These are phyloP conservation scores for Botryosphaeria dothidea DNA, from an alignment of 2,329 filamentous ascomycete genomes.

Conservation along the genomic window DNA sequence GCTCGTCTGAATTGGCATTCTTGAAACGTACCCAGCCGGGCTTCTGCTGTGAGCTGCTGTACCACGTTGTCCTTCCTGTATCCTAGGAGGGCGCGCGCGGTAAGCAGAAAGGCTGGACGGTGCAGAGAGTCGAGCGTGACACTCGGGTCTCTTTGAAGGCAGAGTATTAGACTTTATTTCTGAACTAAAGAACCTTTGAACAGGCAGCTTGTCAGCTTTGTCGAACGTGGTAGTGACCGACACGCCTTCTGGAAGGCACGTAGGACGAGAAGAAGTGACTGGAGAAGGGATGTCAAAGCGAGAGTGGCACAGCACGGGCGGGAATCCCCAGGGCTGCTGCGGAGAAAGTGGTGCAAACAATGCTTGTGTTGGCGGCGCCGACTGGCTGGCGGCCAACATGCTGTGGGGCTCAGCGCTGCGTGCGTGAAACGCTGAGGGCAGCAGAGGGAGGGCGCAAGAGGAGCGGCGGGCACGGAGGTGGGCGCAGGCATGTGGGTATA, in stretches of 20 bases:
- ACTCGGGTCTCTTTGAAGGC: constrained; percentile 32
- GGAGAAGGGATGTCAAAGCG: constrained; percentile 11
- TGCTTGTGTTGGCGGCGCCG: constrained; percentile 10
- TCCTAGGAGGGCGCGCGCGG: neutral
- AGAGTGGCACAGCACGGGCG: neutral
- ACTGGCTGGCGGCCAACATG: constrained; percentile 16
- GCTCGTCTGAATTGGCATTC: constrained; percentile 39
- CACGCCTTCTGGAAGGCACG: constrained; percentile 24
- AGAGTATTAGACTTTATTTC: constrained; percentile 34
- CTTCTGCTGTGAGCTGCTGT: neutral
- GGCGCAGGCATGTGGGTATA: constrained; percentile 22
- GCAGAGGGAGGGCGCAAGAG: constrained; percentile 5
- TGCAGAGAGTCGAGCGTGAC: neutral
- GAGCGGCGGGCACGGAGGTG: neutral
- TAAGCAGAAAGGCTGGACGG: neutral
- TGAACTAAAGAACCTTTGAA: constrained; percentile 37
- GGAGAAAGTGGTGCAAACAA: constrained; percentile 14
- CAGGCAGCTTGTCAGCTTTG: constrained; percentile 36
- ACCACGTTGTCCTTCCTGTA: constrained; percentile 11
- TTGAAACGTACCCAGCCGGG: constrained; percentile 23
- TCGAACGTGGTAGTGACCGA: constrained; percentile 29
- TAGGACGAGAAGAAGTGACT: constrained; percentile 18
- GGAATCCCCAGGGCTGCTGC: neutral
- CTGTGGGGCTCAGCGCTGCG: constrained; percentile 15
- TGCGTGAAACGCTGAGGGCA: constrained; percentile 16